These are phyloP conservation scores for Nannizziopsis arthrosporioides DNA, from an alignment of 2,329 filamentous ascomycete genomes.

Conservation along the genomic window DNA sequence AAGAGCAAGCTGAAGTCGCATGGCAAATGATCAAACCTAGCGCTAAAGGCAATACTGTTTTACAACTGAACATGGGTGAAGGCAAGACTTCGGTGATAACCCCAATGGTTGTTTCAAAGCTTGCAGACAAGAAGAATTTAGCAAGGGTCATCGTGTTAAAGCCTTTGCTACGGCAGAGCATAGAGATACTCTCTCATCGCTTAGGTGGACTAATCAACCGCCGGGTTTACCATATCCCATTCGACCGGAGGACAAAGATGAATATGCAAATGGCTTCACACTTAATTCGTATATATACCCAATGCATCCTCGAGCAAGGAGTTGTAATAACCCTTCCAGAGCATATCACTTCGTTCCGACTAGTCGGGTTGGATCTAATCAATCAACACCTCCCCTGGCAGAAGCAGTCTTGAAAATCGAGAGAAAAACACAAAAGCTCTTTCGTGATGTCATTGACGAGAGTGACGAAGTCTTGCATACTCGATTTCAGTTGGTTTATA, in stretches of 20 bases:
- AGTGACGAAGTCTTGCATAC: conserved; percentile 52
- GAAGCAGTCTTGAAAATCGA: conserved; percentile 23
- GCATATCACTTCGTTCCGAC: conserved; percentile 51
- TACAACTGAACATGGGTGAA: conserved; percentile 59
- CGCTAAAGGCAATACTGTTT: conserved; percentile 37
- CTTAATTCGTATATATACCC: conserved; percentile 32
- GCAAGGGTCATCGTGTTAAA: conserved; percentile 49
- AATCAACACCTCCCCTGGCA: conserved; percentile 13
- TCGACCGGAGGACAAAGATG: conserved; percentile 41
- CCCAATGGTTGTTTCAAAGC: conserved; percentile 45
- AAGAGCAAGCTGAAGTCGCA: conserved; percentile 49
- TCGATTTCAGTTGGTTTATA: conserved; percentile 52
- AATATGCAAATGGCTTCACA: conserved; percentile 18
- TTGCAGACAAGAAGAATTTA: conserved; percentile 41
- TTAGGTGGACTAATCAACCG: conserved; percentile 45
- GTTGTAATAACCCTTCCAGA: conserved; percentile 53
- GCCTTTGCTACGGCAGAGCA: conserved; percentile 49
- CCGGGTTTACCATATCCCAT: conserved; percentile 44
- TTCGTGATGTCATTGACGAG: conserved; percentile 51
- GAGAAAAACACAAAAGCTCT: conserved; percentile 25
- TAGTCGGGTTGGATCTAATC: conserved; percentile 47
- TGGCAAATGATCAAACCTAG: conserved; percentile 42
- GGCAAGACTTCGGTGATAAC: conserved; percentile 58
- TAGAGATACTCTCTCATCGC: conserved; percentile 41
- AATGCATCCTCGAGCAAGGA: conserved; percentile 42